phyloP scores from a whole-genome alignment of 106 monocot genomes.

The Agapanthus africanus region DNA sequence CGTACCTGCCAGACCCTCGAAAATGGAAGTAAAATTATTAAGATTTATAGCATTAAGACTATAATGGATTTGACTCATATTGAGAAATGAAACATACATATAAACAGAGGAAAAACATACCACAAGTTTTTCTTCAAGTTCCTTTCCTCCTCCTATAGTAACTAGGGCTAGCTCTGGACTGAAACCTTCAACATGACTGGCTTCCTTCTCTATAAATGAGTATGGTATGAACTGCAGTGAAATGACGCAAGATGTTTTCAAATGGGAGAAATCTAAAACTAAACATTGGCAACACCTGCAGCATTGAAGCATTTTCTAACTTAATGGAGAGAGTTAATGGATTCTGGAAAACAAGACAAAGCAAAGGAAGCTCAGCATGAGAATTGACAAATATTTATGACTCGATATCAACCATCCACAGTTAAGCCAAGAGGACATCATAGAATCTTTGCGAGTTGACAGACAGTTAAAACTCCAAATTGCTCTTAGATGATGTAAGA shows the following conservation, averaged over 20 bases:
- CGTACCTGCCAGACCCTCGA: slow-evolving; percentile 75
- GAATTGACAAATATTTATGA: too few relatives aligned
- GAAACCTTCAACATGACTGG: slow-evolving; percentile 95
- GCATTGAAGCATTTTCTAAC: too few relatives aligned
- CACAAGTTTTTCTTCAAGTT: slow-evolving; percentile 99
- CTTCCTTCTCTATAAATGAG: slow-evolving; percentile 97
- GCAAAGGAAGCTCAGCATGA: too few relatives aligned
- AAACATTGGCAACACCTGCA: too few relatives aligned
- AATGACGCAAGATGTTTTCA: neutral
- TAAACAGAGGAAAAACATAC: slow-evolving; percentile 21
- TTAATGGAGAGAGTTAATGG: too few relatives aligned
- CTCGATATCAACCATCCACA: too few relatives aligned
- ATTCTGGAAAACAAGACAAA: too few relatives aligned
- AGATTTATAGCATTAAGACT: slow-evolving; percentile 7
- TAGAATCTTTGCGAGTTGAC: too few relatives aligned
- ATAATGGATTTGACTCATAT: neutral
- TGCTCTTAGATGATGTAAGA: too few relatives aligned
- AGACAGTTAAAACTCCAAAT: too few relatives aligned
- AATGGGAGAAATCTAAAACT: neutral
- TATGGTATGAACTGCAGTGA: slow-evolving; percentile 74
- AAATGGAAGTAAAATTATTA: slow-evolving; percentile 14
- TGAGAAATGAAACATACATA: neutral
- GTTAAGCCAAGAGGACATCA: too few relatives aligned
- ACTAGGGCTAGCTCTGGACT: slow-evolving; percentile 92
- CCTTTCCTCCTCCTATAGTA: slow-evolving; percentile 96